Percentiles rank a stretch among this genome's conserved stretches.
phyloP scores from a whole-genome alignment of 805 yeast species.

The Candida ipomoeae region DNA sequence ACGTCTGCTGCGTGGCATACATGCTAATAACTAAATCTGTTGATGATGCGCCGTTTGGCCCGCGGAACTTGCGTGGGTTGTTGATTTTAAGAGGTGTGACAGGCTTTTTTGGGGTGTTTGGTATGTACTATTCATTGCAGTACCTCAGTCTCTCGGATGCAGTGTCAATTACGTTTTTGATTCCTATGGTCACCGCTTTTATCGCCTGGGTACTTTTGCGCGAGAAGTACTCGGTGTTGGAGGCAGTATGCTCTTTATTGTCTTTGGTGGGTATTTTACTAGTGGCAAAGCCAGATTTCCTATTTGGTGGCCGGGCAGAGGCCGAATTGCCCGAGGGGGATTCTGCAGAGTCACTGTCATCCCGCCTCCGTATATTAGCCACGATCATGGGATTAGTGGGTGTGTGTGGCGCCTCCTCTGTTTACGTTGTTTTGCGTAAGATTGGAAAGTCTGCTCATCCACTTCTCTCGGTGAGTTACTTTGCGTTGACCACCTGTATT shows the following conservation, averaged over 20 bases:
- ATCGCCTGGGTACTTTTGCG: conserved; percentile 63
- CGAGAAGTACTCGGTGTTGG: conserved; percentile 63
- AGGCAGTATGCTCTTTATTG: conserved; percentile 62
- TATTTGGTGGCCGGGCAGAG: conserved; percentile 48
- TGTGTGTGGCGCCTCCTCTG: conserved; percentile 63
- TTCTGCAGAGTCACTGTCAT: conserved; percentile 47
- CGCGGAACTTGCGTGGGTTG: conserved; percentile 49
- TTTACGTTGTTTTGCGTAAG: conserved; percentile 65
- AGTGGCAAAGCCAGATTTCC: conserved; percentile 75
- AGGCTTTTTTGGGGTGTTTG: conserved; percentile 75
- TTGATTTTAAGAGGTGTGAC: conserved; percentile 60
- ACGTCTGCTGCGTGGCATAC: conserved; percentile 51
- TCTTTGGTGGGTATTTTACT: conserved; percentile 74
- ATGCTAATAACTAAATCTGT: conserved; percentile 48
- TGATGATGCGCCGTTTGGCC: conserved; percentile 68
- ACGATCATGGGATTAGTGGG: conserved; percentile 61
- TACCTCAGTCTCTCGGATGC: conserved; percentile 79
- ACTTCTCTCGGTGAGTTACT: conserved; percentile 70
- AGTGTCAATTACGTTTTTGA: conserved; percentile 70
- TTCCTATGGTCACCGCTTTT: conserved; percentile 73
- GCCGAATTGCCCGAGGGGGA: conserved; percentile 30
- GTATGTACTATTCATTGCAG: conserved; percentile 69
- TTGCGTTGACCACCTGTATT: conserved; percentile 57
- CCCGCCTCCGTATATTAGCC: conserved; percentile 57
- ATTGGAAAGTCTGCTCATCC: conserved; percentile 82